Conservation (phyloP, 129 eudicot species). For the Erigeron canadensis region DNA sequence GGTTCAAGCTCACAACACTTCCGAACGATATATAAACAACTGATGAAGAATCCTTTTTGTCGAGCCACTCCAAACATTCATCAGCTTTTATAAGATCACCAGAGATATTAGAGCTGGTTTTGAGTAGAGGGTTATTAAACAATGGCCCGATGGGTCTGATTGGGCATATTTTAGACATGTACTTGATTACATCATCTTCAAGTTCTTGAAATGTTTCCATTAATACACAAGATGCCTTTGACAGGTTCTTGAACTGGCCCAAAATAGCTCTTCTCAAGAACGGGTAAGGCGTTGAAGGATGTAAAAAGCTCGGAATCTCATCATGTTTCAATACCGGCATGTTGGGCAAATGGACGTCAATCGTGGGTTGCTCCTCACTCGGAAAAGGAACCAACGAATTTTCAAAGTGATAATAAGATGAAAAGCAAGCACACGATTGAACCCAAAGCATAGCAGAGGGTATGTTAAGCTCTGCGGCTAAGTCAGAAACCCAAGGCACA, state of each 20-base stretch:
- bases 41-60: constrained; percentile 42
- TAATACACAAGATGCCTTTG: constrained; percentile 56
- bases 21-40: constrained; percentile 77
- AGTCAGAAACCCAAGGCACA: constrained; percentile 71
- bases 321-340: constrained; percentile 71
- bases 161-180: constrained; percentile 42
- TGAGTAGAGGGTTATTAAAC: constrained; percentile 40
- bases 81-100: constrained; percentile 52
- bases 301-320: constrained; percentile 71
- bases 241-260: constrained; percentile 55
- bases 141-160: constrained; percentile 74
- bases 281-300: constrained; percentile 53
- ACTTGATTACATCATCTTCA: constrained; percentile 49
- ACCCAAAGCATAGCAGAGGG: constrained; percentile 81
- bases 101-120: constrained; percentile 27
- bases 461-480: constrained; percentile 49
- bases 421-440: constrained; percentile 70
- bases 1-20: constrained; percentile 43
- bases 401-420: constrained; percentile 57
- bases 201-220: constrained; percentile 79
- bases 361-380: constrained; percentile 40
- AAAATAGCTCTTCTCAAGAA: constrained; percentile 36
- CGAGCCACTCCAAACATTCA: constrained; percentile 45
- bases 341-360: constrained; percentile 58
- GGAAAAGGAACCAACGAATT: constrained; percentile 50